Base-by-base conservation (phyloP, 176 grass and related monocot genomes). In the Bonia amplexicaulis region DNA sequence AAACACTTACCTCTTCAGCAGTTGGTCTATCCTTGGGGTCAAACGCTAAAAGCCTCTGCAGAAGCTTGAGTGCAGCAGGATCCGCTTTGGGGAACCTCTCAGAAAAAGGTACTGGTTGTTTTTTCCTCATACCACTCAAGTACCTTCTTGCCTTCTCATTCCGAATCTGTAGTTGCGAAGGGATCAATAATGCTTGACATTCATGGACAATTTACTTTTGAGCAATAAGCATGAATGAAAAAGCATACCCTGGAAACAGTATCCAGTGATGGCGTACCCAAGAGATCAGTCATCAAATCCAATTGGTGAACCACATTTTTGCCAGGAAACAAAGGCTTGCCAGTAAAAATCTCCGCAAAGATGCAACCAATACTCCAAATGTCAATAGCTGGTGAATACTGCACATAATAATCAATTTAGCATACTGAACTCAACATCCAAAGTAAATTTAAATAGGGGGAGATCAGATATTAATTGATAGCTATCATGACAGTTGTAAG, bases 361-460 rank as follows among this genome's bases (percentile, higher is more conserved):
- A 99, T 99, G 90, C 97, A 99, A 88, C 97, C 97, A 73, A 99
- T 99, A 88, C 97, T 99, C 97, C 97, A 99, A 81, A 99, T 94
- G 63, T 99, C 97, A 85, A 99, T 99, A 71, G 97, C 97, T 76
- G 97, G 88, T 75, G 97, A 95, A 87, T 99, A 99, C 97, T 97
- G 90, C 85, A 94, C 41, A 84, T 47, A 72, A 90, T 79, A 77
- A 87, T 42, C 13, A 58, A 70, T 74, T 91, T 45, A 89, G 35
- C 65, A 82, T 82, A 31, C 55, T 57, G 26, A 67, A 86, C 60
- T 51, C 25, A 69, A 31, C 44, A 59, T 60, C 13, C 19, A 70
- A 80, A 35, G 37, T 66, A 46, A 17, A 71, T 66, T 57, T 51
- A 73, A 59, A 53, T 29, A 29, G 35, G 41, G 6, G 10, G 12